Evolutionary conservation across 768 basidiomycete genomes (phyloP).

Genomic region (Lactarius pseudohatsudake): DNA sequence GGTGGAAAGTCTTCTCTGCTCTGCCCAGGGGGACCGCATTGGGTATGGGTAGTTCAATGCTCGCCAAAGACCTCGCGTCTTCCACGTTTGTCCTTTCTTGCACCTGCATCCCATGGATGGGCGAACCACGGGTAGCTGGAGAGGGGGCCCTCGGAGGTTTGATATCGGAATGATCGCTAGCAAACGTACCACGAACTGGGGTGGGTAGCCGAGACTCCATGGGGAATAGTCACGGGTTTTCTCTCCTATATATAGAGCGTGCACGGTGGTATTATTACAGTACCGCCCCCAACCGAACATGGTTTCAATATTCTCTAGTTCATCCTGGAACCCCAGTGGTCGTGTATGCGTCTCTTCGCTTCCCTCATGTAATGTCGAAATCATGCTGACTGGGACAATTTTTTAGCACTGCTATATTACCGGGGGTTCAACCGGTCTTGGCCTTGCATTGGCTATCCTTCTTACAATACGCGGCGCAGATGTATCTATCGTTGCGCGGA

Average conservation of each 20-base stretch:
- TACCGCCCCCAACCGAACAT: slow-evolving; percentile 12
- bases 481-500: slow-evolving; percentile 83
- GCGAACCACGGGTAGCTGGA: neutral
- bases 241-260: neutral
- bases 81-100: slow-evolving; percentile 30
- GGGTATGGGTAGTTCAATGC: slow-evolving; percentile 44
- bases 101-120: neutral
- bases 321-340: slow-evolving; percentile 35
- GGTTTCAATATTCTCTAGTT: slow-evolving; percentile 31
- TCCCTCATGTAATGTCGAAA: neutral
- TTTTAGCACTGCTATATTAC: slow-evolving; percentile 81
- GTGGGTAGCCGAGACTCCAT: too few relatives aligned
- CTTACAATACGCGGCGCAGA: slow-evolving; percentile 71
- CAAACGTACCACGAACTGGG: too few relatives aligned
- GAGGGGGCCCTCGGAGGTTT: neutral
- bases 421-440: slow-evolving; percentile 81
- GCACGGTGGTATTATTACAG: neutral
- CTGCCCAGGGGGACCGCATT: slow-evolving; percentile 35
- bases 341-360: slow-evolving; percentile 25
- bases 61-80: slow-evolving; percentile 42
- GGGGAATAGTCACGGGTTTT: neutral
- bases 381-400: neutral
- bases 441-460: slow-evolving; percentile 67
- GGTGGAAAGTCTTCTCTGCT: slow-evolving; percentile 42
- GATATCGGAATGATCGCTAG: neutral